Conservation (phyloP, 768 basidiomycete species). For the Boletus rubropictus region DNA sequence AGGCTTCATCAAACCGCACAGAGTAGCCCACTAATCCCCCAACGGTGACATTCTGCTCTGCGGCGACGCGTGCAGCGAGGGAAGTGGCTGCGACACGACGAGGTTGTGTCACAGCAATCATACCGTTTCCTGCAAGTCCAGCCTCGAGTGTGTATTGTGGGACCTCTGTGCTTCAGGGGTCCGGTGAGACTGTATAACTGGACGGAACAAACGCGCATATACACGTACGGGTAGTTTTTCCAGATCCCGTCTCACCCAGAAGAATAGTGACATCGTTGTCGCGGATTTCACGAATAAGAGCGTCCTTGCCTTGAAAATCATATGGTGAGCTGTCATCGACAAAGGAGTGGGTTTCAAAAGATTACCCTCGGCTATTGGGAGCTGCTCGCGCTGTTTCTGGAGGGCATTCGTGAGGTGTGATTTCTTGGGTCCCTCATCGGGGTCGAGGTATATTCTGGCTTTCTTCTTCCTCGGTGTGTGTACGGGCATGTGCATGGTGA, state of each 20-base stretch:
- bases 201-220: background rate
- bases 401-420: constrained; percentile 26
- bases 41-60: constrained; percentile 67
- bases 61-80: constrained; percentile 85
- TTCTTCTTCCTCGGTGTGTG: constrained; percentile 25
- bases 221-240: constrained; percentile 93
- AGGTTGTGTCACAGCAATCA: constrained; percentile 92
- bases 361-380: constrained; percentile 76
- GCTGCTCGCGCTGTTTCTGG: constrained; percentile 59
- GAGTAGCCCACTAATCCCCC: constrained; percentile 88
- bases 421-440: constrained; percentile 15
- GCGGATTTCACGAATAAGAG: constrained; percentile 64
- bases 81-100: constrained; percentile 92
- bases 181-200: constrained; percentile 16
- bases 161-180: constrained; percentile 60
- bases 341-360: background rate
- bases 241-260: constrained; percentile 95
- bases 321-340: background rate
- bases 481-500: constrained; percentile 16
- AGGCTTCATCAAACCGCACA: constrained; percentile 90
- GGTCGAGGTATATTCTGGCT: constrained; percentile 20
- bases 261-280: constrained; percentile 83
- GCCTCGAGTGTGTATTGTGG: constrained; percentile 93
- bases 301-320: constrained; percentile 55
- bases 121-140: constrained; percentile 60